phyloP scores from a whole-genome alignment of 1,139 yeast genomes.

The Kodamaea sp. region DNA sequence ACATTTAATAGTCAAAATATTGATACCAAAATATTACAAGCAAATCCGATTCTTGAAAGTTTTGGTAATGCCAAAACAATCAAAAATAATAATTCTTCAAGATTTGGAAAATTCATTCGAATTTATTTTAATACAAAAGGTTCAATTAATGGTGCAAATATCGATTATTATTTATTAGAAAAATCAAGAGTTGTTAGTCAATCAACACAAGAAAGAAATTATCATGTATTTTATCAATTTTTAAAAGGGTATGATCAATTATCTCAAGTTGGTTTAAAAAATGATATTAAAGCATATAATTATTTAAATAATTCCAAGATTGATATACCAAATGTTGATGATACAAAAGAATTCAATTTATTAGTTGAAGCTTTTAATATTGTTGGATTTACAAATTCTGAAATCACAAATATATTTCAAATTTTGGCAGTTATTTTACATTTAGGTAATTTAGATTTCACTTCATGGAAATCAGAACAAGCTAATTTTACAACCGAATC shows the following conservation, averaged over 20 bases:
- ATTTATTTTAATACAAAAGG: constrained; percentile 69
- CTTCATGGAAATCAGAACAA: constrained; percentile 72
- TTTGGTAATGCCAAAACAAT: constrained; percentile 98
- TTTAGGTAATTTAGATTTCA: constrained; percentile 79
- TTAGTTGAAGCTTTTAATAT: constrained; percentile 65
- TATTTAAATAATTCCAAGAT: constrained; percentile 57
- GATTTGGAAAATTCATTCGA: constrained; percentile 95
- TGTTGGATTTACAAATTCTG: constrained; percentile 63
- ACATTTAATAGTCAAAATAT: constrained; percentile 32
- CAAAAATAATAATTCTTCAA: constrained; percentile 88
- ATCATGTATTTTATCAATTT: constrained; percentile 88
- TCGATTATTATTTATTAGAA: constrained; percentile 91
- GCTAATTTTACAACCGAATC: constrained; percentile 60
- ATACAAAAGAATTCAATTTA: constrained; percentile 58
- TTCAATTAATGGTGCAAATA: constrained; percentile 79
- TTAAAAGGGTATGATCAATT: constrained; percentile 63
- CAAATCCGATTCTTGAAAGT: constrained; percentile 93
- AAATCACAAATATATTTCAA: constrained; percentile 58
- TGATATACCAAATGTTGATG: constrained; percentile 69
- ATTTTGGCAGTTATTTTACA: constrained; percentile 76
- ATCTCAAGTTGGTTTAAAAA: constrained; percentile 44
- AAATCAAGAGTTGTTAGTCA: constrained; percentile 91
- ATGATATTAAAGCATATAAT: constrained; percentile 45
- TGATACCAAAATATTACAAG: constrained; percentile 84
- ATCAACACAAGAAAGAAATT: constrained; percentile 74